phyloP scores from a whole-genome alignment of 768 basidiomycete species.

The Paxillus ammoniavirescens region DNA sequence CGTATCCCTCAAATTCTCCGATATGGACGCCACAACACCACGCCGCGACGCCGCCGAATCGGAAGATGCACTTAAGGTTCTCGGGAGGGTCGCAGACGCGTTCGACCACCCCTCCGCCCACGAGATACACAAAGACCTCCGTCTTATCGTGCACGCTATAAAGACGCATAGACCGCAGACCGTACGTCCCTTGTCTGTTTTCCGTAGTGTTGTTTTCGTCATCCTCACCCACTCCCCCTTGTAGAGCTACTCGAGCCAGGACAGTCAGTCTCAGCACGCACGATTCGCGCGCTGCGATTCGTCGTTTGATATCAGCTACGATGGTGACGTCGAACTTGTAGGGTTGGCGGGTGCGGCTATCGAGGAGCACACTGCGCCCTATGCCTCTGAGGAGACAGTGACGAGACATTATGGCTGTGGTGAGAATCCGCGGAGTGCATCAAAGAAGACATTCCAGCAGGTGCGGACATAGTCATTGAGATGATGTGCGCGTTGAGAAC shows the following conservation, averaged over 20 bases:
- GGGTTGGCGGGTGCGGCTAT: slow-evolving; percentile 9
- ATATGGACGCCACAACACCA: slow-evolving; percentile 9
- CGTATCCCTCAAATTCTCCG: background rate
- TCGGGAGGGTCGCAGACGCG: slow-evolving; percentile 29
- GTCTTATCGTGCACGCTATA: slow-evolving; percentile 23
- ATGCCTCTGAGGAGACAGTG: slow-evolving; percentile 9
- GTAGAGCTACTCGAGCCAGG: slow-evolving; percentile 20
- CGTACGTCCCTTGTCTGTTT: slow-evolving; percentile 12
- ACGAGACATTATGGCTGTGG: background rate
- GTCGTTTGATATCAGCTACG: slow-evolving; percentile 13
- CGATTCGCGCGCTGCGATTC: slow-evolving; percentile 5
- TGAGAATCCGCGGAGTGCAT: background rate
- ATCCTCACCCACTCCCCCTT: background rate
- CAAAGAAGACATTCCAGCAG: slow-evolving; percentile 7
- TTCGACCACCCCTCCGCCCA: slow-evolving; percentile 24
- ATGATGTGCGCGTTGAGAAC: background rate
- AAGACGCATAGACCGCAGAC: slow-evolving; percentile 18
- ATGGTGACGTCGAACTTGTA: slow-evolving; percentile 18
- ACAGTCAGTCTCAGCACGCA: slow-evolving; percentile 5
- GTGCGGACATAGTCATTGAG: slow-evolving; percentile 7
- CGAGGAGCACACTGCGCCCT: slow-evolving; percentile 17
- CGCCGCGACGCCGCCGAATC: background rate
- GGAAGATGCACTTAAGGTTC: slow-evolving; percentile 21
- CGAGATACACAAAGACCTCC: slow-evolving; percentile 18
- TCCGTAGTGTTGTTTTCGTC: background rate